Conservation (phyloP, 108 stramenopile species). For the Parietichytrium sp. region DNA sequence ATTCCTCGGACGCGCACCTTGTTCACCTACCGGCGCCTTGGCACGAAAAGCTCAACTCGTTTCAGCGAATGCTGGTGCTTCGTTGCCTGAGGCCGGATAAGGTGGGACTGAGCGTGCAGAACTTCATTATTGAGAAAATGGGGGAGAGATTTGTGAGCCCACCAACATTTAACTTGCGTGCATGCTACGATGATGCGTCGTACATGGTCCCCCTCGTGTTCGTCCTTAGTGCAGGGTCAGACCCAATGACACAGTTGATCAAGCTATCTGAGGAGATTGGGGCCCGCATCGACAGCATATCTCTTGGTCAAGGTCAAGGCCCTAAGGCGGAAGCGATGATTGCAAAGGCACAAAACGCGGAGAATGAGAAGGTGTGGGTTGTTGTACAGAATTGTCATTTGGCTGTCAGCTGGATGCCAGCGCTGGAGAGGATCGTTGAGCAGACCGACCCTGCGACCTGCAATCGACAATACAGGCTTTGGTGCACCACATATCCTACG, state of each 20-base stretch:
- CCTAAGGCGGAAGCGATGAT: constrained; percentile 55
- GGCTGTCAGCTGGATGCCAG: constrained; percentile 67
- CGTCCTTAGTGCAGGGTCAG: constrained; percentile 59
- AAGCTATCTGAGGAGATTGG: constrained; percentile 56
- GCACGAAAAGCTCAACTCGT: constrained; percentile 42
- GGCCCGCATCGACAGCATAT: constrained; percentile 52
- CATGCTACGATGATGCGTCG: constrained; percentile 61
- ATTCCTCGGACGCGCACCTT: constrained; percentile 55
- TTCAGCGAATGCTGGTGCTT: constrained; percentile 52
- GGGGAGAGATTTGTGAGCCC: constrained; percentile 64
- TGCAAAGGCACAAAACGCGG: constrained; percentile 53
- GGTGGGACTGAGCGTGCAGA: constrained; percentile 55
- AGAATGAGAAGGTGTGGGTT: constrained; percentile 58
- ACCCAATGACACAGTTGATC: constrained; percentile 63
- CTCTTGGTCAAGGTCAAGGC: constrained; percentile 66
- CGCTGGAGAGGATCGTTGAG: constrained; percentile 63
- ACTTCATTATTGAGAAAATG: constrained; percentile 58
- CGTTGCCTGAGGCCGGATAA: constrained; percentile 62
- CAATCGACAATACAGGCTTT: constrained; percentile 58
- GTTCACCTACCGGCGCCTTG: constrained; percentile 53
- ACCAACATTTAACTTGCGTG: constrained; percentile 59
- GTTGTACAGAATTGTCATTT: constrained; percentile 67
- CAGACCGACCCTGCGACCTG: constrained; percentile 42
- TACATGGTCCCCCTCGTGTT: constrained; percentile 60
- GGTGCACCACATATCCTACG: constrained; percentile 63